Conservation (phyloP, 345 rosid genomes). For the Angophora floribunda region DNA sequence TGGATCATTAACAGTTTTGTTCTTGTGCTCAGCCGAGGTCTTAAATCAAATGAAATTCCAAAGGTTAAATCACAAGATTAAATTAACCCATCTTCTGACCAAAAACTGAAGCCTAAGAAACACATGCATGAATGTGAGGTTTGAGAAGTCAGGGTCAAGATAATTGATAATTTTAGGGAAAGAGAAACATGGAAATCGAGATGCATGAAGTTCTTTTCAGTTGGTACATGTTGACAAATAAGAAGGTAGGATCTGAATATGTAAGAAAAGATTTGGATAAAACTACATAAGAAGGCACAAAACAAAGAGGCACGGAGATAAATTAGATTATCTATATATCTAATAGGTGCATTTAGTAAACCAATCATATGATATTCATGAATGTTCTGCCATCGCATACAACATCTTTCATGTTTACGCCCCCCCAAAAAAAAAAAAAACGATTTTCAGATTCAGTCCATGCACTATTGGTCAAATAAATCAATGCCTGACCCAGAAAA, state of each 20-base stretch:
- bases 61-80: background rate
- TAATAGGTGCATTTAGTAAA: background rate
- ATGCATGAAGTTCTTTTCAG: background rate
- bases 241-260: background rate
- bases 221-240: background rate
- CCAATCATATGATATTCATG: background rate
- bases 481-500: background rate
- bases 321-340: background rate
- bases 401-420: background rate
- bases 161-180: background rate
- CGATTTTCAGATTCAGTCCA: background rate
- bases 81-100: background rate
- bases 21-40: background rate
- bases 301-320: background rate
- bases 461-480: background rate
- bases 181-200: background rate
- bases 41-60: background rate
- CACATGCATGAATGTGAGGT: background rate
- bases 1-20: background rate
- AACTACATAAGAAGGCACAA: background rate
- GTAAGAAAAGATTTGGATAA: background rate
- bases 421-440: background rate
- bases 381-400: background rate
- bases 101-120: background rate
- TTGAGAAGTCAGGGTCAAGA: background rate